Evolutionary conservation across 2,329 filamentous ascomycete species (phyloP).

Genomic region (Sordariomycetes sp.): DNA sequence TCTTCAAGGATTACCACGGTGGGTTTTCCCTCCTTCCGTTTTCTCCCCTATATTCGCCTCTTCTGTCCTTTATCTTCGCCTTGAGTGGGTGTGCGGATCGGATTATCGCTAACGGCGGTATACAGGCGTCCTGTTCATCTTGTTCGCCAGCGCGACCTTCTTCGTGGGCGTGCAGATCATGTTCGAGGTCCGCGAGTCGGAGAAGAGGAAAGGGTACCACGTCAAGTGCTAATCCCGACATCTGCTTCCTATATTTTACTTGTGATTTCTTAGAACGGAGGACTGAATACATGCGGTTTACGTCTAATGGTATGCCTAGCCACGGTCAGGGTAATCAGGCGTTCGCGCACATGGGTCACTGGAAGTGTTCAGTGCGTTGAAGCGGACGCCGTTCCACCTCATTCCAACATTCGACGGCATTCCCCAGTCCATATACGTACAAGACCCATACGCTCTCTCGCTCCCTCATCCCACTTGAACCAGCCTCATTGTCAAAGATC

Average conservation of each 20-base stretch:
- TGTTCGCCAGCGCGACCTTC: constrained; percentile 55
- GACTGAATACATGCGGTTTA: not conserved
- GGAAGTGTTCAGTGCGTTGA: no score
- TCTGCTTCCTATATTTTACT: not conserved
- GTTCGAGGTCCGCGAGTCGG: constrained; percentile 85
- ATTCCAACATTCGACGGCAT: no score
- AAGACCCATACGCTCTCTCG: no score
- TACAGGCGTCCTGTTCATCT: constrained; percentile 57
- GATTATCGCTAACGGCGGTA: constrained; percentile 9
- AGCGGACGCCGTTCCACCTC: no score
- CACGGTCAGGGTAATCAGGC: no score
- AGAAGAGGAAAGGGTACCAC: constrained; percentile 68
- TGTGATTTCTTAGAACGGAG: not conserved
- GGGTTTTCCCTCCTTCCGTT: constrained; percentile 11
- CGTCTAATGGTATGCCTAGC: no score
- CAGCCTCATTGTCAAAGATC: not conserved
- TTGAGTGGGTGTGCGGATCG: no score
- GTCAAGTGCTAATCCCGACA: constrained; percentile 63
- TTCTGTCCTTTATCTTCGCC: not conserved
- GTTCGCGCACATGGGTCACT: no score
- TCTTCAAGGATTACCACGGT: constrained; percentile 63
- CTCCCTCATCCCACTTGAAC: not conserved
- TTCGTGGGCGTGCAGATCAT: constrained; percentile 87
- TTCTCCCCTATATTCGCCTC: constrained; percentile 10
- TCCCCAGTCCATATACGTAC: not conserved